phyloP scores from a whole-genome alignment of 176 grass and related monocot genomes.

The Eleusine coracana region DNA sequence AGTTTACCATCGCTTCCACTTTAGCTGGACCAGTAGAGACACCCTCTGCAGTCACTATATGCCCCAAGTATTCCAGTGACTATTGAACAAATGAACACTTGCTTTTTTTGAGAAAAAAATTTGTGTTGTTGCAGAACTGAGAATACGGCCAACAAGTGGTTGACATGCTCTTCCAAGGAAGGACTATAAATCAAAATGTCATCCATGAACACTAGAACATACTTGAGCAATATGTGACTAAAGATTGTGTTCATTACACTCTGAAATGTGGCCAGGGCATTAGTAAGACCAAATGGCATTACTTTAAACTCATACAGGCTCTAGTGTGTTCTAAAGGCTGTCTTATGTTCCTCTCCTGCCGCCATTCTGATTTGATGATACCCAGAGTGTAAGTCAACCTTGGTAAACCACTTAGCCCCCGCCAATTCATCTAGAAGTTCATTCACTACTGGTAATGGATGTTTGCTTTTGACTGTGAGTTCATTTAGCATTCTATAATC shows the following conservation, averaged over 20 bases:
- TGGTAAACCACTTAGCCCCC: neutral
- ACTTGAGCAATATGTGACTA: accelerated
- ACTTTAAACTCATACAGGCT: neutral
- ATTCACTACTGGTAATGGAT: neutral
- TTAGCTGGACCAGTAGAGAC: too few species aligned
- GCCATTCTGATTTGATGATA: neutral
- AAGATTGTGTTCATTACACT: neutral
- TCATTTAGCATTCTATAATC: neutral
- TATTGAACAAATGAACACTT: neutral
- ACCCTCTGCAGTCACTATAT: neutral
- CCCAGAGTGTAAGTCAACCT: neutral
- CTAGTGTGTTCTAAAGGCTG: neutral
- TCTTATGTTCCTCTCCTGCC: neutral
- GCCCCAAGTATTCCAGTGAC: neutral
- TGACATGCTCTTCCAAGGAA: neutral
- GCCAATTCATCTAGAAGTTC: neutral
- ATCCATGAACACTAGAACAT: neutral
- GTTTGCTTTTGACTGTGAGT: neutral
- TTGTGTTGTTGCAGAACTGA: neutral
- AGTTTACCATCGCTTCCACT: too few species aligned
- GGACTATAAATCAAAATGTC: neutral
- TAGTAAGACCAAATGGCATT: neutral
- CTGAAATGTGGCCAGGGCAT: neutral
- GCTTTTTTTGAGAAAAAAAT: neutral
- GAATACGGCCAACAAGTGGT: accelerated